Evolutionary conservation across 2,329 filamentous ascomycete genomes (phyloP).

Genomic region (Spiromastix sp.): DNA sequence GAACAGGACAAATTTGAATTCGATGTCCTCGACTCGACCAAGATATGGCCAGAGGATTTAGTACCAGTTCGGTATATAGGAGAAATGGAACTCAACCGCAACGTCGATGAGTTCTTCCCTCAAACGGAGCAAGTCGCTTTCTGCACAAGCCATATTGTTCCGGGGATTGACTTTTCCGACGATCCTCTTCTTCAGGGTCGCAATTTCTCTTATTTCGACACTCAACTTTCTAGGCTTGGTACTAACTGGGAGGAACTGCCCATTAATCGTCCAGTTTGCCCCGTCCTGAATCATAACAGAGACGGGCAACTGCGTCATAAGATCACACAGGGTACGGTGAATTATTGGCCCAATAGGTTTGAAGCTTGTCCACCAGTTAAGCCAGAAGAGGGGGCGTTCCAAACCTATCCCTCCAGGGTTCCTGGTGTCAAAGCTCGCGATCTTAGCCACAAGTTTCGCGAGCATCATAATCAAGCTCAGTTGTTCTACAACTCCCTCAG

Average conservation of each 20-base stretch:
- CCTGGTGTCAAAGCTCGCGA: slow-evolving; percentile 58
- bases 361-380: slow-evolving; percentile 53
- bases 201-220: slow-evolving; percentile 50
- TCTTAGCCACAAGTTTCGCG: slow-evolving; percentile 60
- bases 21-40: slow-evolving; percentile 75
- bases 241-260: slow-evolving; percentile 68
- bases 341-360: slow-evolving; percentile 72
- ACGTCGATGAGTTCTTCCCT: slow-evolving; percentile 71
- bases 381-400: slow-evolving; percentile 54
- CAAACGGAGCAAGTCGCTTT: slow-evolving; percentile 78
- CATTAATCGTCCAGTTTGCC: slow-evolving; percentile 65
- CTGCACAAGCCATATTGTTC: slow-evolving; percentile 68
- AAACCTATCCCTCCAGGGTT: slow-evolving; percentile 56
- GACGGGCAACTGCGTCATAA: slow-evolving; percentile 64
- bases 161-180: slow-evolving; percentile 66
- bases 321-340: slow-evolving; percentile 62
- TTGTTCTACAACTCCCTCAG: slow-evolving; percentile 74
- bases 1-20: slow-evolving; percentile 72
- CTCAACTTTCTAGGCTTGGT: slow-evolving; percentile 56
- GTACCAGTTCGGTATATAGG: slow-evolving; percentile 69
- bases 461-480: slow-evolving; percentile 69
- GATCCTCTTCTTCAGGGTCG: slow-evolving; percentile 66
- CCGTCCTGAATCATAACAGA: slow-evolving; percentile 65
- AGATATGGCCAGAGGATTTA: slow-evolving; percentile 72
- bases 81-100: slow-evolving; percentile 67